phyloP scores from a whole-genome alignment of 495 filamentous ascomycete genomes.

The Talaromyces borbonicus region DNA sequence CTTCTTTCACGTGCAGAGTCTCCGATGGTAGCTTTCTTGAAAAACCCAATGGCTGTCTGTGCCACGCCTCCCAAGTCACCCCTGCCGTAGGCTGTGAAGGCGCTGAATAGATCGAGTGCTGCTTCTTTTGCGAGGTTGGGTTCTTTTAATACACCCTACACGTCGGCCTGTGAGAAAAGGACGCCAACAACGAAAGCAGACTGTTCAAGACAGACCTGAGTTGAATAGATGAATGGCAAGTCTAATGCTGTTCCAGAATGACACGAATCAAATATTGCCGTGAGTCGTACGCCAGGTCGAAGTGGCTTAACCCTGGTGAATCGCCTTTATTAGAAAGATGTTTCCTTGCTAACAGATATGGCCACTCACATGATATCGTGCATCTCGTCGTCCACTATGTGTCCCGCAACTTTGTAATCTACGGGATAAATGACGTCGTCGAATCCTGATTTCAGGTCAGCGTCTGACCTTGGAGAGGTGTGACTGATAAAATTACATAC shows the following conservation, averaged over 20 bases:
- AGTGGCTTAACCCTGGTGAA: slow-evolving; percentile 56
- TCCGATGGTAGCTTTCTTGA: slow-evolving; percentile 86
- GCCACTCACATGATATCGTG: slow-evolving; percentile 71
- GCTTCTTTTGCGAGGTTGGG: slow-evolving; percentile 97
- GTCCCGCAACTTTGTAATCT: slow-evolving; percentile 80
- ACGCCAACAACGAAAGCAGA: too few relatives aligned
- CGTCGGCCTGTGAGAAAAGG: not conserved
- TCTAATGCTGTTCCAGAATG: slow-evolving; percentile 95
- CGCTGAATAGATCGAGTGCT: slow-evolving; percentile 82
- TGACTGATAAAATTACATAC: slow-evolving; percentile 15
- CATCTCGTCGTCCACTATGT: slow-evolving; percentile 98
- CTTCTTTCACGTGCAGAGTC: slow-evolving; percentile 72
- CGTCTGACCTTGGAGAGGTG: too few relatives aligned
- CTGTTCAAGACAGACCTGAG: slow-evolving; percentile 26
- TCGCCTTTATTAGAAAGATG: not conserved
- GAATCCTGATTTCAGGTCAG: too few relatives aligned
- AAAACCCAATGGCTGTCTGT: slow-evolving; percentile 70
- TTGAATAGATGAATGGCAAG: slow-evolving; percentile 95
- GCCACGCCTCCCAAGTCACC: slow-evolving; percentile 83
- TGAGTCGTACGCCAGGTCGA: slow-evolving; percentile 76
- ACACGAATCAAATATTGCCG: slow-evolving; percentile 99
- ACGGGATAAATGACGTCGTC: slow-evolving; percentile 98
- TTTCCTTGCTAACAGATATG: not conserved
- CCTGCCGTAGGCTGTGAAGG: slow-evolving; percentile 80
- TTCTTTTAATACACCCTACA: slow-evolving; percentile 90